Conservation (phyloP, 257 asterid species). For the Solanum chiquidenum region DNA sequence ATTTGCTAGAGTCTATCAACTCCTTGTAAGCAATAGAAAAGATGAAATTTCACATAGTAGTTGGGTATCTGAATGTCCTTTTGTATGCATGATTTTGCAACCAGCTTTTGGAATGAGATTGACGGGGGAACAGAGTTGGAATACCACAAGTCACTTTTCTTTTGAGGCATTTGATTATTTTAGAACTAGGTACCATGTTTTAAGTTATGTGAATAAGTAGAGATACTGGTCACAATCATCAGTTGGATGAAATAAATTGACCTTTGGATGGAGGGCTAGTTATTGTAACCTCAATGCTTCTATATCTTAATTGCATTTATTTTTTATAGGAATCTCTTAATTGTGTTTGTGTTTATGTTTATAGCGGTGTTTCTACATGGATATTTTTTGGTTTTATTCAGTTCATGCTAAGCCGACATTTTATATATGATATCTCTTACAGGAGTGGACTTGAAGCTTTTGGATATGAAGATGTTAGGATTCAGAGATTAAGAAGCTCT, state of each 20-base stretch:
- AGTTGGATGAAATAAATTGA: neutral
- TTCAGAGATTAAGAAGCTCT: conserved; percentile 40
- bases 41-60: neutral
- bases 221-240: neutral
- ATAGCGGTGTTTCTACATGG: neutral
- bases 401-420: neutral
- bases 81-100: neutral
- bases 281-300: neutral
- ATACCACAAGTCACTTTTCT: neutral
- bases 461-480: conserved; percentile 48
- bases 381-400: neutral
- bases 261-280: neutral
- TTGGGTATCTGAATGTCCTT: neutral
- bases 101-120: neutral
- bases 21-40: neutral
- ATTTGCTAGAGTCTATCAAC: neutral
- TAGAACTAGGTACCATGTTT: neutral
- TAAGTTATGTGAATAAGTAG: neutral
- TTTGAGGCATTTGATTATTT: neutral
- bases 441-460: conserved; percentile 57
- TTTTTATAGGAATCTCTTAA: neutral
- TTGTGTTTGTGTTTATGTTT: neutral
- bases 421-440: conserved; percentile 6
- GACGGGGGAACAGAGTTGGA: neutral
- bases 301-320: neutral